Evolutionary conservation across 768 basidiomycete genomes (phyloP), one percentile per base, ranked within the genome.

Genomic region (Leccinellum rugosiceps): DNA sequence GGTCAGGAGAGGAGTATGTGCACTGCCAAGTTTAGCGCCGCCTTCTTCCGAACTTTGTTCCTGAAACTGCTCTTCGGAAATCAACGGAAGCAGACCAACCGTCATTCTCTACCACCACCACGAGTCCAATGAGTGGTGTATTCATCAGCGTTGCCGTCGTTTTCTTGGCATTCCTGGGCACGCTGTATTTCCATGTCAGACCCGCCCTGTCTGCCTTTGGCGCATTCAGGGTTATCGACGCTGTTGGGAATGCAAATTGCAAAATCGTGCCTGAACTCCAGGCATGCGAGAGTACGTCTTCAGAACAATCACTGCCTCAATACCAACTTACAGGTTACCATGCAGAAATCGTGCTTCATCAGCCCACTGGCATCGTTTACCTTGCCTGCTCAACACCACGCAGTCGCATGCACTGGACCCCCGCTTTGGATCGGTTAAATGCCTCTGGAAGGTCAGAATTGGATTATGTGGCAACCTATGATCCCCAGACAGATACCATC

Each of bases 221-320:
- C 1, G 61, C 77, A 21, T 78, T 78, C 30, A 78, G 84, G 28
- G 64, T 67, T 34, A 62, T 85, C 11, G 63, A 77, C 48, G 52
- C 79, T 0, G 57, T 83, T 4, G 82, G 81, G 17, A 83, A 83
- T 63, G 62, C 66, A 1, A 58, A 77, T 32, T 88, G 88, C 69
- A 76, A 63, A 23, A 70, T 65, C 1, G 72, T 87, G 17, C 76
- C 79, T 6, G 77, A 80, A n/a, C 69, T 88, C 19, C 72, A 83
- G 57, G 87, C 85, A 23, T 89, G 87, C 61, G 87, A 89, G 73
- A 87, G 87, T 86, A 63, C 25, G 79, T 47, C 52, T 41, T 17
- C 26, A 32, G 30, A 49, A 28, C 28, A 10, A 19, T 15, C n/a
- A 26, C 30, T 15, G 44, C 21, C 32, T 19, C 23, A 9, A 23